These are phyloP conservation scores for Podaxis sp. DNA, from an alignment of 768 basidiomycete species.

Conservation along the genomic window DNA sequence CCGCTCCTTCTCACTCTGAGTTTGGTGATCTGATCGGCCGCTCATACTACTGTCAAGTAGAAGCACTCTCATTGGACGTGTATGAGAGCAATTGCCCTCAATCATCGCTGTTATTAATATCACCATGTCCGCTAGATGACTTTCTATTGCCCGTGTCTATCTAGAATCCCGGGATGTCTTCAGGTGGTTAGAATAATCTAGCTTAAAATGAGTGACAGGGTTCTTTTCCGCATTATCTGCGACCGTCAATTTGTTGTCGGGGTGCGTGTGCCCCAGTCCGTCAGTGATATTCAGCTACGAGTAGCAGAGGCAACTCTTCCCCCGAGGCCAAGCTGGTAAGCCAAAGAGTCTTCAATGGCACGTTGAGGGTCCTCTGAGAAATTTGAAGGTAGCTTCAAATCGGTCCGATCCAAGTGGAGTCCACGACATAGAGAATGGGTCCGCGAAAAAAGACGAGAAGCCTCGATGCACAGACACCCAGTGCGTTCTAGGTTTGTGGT, in stretches of 20 bases:
- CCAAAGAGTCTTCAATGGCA: background rate
- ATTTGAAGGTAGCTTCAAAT: background rate
- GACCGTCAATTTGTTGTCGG: background rate
- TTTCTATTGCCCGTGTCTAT: background rate
- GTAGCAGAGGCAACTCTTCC: background rate
- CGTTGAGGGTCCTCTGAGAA: background rate
- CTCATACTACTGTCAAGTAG: too few relatives aligned
- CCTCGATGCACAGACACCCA: background rate
- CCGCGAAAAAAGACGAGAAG: background rate
- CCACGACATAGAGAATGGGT: background rate
- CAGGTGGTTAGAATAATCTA: background rate
- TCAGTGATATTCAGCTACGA: background rate
- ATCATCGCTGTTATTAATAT: background rate
- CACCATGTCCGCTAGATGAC: background rate
- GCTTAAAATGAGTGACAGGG: background rate
- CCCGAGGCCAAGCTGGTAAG: background rate
- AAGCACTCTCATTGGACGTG: background rate
- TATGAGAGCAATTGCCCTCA: background rate
- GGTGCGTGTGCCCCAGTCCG: background rate
- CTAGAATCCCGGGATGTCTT: background rate
- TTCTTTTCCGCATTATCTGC: background rate
- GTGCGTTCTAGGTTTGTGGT: too few relatives aligned
- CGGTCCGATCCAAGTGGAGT: background rate
- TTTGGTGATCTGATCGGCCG: too few relatives aligned
- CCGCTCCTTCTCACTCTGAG: too few relatives aligned